Percentiles rank a stretch among this genome's conserved stretches.
Conservation (phyloP, 306 rosid genomes). For the Dalbergia oliveri region DNA sequence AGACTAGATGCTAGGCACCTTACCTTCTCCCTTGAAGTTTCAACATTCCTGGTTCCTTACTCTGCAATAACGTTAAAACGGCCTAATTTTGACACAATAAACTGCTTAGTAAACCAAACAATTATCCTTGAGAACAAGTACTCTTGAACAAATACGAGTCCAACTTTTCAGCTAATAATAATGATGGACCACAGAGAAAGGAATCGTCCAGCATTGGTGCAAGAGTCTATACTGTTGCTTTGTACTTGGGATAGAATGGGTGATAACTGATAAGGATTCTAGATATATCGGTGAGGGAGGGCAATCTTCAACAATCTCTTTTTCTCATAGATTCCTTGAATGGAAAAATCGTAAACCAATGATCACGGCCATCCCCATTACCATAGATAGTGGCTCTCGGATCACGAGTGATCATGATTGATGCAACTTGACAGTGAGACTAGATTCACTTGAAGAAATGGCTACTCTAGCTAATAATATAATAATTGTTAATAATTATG, state of each 20-base stretch:
- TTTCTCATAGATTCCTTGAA: constrained; percentile 59
- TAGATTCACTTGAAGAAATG: constrained; percentile 33
- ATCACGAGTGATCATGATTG: constrained; percentile 51
- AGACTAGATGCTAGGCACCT: constrained; percentile 39
- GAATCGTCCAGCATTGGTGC: constrained; percentile 47
- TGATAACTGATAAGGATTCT: constrained; percentile 71
- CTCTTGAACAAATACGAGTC: background rate
- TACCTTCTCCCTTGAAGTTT: constrained; percentile 43
- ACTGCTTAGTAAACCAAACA: background rate
- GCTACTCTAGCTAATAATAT: constrained; percentile 10
- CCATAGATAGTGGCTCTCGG: constrained; percentile 49
- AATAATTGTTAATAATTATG: too few relatives aligned
- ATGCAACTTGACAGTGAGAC: constrained; percentile 52
- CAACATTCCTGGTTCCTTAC: constrained; percentile 48
- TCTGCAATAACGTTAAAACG: constrained; percentile 9
- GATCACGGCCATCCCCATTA: constrained; percentile 60
- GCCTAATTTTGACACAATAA: constrained; percentile 13
- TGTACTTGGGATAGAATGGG: constrained; percentile 45
- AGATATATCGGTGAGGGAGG: constrained; percentile 46
- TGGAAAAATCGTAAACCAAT: constrained; percentile 64
- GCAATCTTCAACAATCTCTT: constrained; percentile 51
- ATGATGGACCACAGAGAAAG: constrained; percentile 53
- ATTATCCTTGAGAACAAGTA: background rate
- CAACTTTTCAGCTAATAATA: constrained; percentile 44
- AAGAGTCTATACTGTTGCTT: constrained; percentile 52